Evolutionary conservation across 306 rosid genomes (phyloP).

Genomic region (Pterocarpus macrocarpus): DNA sequence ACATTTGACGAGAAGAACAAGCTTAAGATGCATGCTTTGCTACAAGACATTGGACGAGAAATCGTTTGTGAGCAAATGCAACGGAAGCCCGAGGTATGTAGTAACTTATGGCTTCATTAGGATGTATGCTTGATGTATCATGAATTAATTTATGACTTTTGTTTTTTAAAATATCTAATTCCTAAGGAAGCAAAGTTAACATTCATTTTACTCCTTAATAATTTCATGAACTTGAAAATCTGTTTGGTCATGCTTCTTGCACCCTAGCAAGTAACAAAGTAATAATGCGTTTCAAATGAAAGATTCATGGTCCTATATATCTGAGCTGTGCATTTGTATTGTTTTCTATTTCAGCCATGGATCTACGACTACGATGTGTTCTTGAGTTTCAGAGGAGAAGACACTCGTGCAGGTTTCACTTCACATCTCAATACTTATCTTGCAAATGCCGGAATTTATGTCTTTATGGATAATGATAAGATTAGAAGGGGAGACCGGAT

Average conservation of each 20-base stretch:
- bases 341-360: neutral
- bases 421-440: neutral
- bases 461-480: neutral
- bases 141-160: neutral
- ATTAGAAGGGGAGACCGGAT: neutral
- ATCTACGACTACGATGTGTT: neutral
- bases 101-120: slow-evolving; percentile 13
- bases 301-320: neutral
- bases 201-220: neutral
- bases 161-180: too few species aligned
- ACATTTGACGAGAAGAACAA: neutral
- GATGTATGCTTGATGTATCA: slow-evolving; percentile 13
- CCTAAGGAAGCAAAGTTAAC: neutral
- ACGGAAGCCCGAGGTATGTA: slow-evolving; percentile 4
- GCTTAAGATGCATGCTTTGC: slow-evolving; percentile 21
- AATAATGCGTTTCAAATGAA: neutral
- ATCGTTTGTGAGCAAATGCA: slow-evolving; percentile 31
- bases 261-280: neutral
- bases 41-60: slow-evolving; percentile 8
- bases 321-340: neutral
- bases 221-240: neutral
- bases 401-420: neutral
- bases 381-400: neutral
- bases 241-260: neutral
- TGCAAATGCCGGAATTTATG: neutral